These are phyloP conservation scores for Paraphaeosphaeria sporulosa DNA, from an alignment of 2,329 filamentous ascomycete species.

Conservation along the genomic window DNA sequence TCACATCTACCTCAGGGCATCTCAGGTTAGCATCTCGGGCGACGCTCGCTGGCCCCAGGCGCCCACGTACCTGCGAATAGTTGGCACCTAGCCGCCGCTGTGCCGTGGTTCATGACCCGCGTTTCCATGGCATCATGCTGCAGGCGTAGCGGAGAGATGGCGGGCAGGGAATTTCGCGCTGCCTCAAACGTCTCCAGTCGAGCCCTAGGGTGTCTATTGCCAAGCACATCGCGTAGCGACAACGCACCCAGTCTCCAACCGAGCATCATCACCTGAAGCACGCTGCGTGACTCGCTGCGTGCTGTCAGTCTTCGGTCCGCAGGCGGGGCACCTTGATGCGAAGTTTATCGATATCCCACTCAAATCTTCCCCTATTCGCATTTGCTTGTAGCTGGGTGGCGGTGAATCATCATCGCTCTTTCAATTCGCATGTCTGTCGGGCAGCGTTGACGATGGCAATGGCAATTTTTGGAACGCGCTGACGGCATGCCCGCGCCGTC, in stretches of 20 bases:
- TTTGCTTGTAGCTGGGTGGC: background rate
- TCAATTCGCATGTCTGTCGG: background rate
- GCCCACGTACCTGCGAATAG: background rate
- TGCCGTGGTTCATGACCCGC: background rate
- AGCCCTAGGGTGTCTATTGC: conserved; percentile 1
- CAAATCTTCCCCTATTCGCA: background rate
- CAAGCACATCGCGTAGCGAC: too few relatives aligned
- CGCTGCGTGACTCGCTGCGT: too few relatives aligned
- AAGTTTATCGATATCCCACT: background rate
- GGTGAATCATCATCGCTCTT: background rate
- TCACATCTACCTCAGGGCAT: background rate
- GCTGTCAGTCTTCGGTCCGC: background rate
- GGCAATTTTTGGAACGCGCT: background rate
- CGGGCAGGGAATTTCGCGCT: background rate
- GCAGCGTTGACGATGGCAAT: background rate
- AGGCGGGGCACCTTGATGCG: too few relatives aligned
- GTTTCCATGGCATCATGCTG: conserved; percentile 8
- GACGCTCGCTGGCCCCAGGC: background rate
- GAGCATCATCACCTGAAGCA: background rate
- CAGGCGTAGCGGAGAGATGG: conserved; percentile 1
- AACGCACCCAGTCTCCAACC: too few relatives aligned
- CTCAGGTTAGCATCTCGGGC: too few relatives aligned
- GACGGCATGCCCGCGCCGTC: background rate
- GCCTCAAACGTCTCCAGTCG: conserved; percentile 2
- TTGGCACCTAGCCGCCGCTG: background rate